phyloP scores from a whole-genome alignment of 495 filamentous ascomycete genomes.

The Aspergillus mulundensis region DNA sequence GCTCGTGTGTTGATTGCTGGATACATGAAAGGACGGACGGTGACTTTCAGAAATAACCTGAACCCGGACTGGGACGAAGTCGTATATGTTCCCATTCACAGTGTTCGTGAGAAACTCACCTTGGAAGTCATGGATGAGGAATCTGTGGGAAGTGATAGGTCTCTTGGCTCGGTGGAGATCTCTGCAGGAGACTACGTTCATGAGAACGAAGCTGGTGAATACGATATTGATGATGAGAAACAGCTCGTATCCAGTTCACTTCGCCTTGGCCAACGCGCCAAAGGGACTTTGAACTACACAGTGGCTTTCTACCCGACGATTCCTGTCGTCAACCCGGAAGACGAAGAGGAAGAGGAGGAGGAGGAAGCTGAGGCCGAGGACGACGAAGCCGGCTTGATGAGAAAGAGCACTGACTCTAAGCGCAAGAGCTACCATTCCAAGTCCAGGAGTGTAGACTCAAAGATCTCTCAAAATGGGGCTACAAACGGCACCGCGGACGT shows the following conservation, averaged over 20 bases:
- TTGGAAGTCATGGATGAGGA: constrained; percentile 98
- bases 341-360: constrained; percentile 65
- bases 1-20: constrained; percentile 83
- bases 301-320: constrained; percentile 86
- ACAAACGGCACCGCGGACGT: constrained; percentile 25
- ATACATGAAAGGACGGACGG: constrained; percentile 82
- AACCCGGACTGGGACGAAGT: constrained; percentile 96
- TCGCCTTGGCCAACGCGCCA: constrained; percentile 62
- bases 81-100: constrained; percentile 89
- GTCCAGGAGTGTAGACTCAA: constrained; percentile 21
- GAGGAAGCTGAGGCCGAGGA: constrained; percentile 39
- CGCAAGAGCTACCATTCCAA: constrained; percentile 31
- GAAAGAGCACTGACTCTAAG: constrained; percentile 36
- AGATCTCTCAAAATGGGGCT: constrained; percentile 8
- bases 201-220: constrained; percentile 76
- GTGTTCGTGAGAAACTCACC: constrained; percentile 72
- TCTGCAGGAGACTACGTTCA: constrained; percentile 71
- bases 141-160: constrained; percentile 79
- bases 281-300: constrained; percentile 80
- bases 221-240: constrained; percentile 75
- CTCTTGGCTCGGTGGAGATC: constrained; percentile 74
- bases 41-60: constrained; percentile 93
- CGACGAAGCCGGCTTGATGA: constrained; percentile 24
- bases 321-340: constrained; percentile 85
- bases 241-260: constrained; percentile 56